Evolutionary conservation across 2,329 filamentous ascomycete species (phyloP).

Genomic region (Cyanodermella asteris): DNA sequence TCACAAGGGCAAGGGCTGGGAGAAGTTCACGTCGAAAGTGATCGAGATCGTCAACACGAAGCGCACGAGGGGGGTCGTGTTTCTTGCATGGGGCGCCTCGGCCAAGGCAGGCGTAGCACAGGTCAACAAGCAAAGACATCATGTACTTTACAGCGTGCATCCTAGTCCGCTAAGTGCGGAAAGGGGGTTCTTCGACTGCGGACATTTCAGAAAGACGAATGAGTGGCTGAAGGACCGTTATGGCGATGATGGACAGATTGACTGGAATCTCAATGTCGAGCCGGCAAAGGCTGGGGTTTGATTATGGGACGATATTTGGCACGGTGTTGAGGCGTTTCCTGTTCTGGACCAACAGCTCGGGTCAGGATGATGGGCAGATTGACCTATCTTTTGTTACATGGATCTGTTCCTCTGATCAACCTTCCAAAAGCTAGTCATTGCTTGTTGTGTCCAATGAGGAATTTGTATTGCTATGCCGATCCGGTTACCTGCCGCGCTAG

Average conservation of each 20-base stretch:
- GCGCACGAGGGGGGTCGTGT: conserved; percentile 65
- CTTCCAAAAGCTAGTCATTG: no score
- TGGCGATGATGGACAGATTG: conserved; percentile 57
- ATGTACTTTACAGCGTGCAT: conserved; percentile 71
- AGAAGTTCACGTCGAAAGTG: conserved; percentile 73
- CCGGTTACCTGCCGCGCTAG: no score
- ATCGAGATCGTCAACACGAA: conserved; percentile 70
- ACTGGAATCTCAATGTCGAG: conserved; percentile 47
- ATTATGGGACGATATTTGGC: no score
- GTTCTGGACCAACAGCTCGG: no score
- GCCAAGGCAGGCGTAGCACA: conserved; percentile 59
- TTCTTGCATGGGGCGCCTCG: conserved; percentile 79
- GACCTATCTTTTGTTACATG: no score
- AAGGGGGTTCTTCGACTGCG: conserved; percentile 62
- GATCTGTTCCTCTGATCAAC: no score
- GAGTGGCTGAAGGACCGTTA: conserved; percentile 65
- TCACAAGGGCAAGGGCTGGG: conserved; percentile 77
- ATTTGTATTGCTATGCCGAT: no score
- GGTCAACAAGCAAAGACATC: conserved; percentile 51
- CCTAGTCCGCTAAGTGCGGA: conserved; percentile 78
- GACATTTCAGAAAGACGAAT: conserved; percentile 63
- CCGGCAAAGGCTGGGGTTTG: conserved; percentile 6
- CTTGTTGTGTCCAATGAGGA: no score
- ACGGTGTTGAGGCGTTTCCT: no score
- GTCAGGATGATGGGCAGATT: no score